Percentiles rank a stretch among this genome's conserved stretches.
phyloP scores from a whole-genome alignment of 192 early-diverging fungal species.

The Gamsiella multidivaricata region DNA sequence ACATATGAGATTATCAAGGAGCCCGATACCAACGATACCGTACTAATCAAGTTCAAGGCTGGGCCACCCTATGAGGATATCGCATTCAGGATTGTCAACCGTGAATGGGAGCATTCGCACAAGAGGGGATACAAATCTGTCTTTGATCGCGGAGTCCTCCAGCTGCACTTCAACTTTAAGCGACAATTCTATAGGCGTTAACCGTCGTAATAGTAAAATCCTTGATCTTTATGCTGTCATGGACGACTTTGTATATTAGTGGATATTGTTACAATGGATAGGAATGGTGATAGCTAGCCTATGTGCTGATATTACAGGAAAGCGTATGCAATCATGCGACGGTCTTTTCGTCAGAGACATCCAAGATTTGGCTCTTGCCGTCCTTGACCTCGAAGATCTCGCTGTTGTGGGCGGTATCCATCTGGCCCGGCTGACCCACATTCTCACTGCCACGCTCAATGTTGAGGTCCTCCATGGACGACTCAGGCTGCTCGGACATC shows the following conservation, averaged over 20 bases:
- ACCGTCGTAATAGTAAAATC: background rate
- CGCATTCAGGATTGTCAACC: conserved; percentile 95
- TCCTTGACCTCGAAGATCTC: background rate
- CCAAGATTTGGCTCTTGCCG: background rate
- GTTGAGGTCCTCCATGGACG: background rate
- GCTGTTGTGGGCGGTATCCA: background rate
- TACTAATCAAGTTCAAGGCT: conserved; percentile 89
- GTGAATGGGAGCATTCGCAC: conserved; percentile 96
- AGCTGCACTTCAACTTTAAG: conserved; percentile 88
- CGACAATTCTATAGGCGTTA: conserved; percentile 83
- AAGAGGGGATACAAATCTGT: conserved; percentile 84
- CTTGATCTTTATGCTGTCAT: background rate
- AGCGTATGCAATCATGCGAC: too few species aligned
- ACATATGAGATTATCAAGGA: conserved; percentile 88
- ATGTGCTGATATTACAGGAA: background rate
- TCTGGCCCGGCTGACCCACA: background rate
- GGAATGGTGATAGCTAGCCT: background rate
- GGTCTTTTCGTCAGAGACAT: background rate
- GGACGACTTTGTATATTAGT: background rate
- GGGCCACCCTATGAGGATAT: conserved; percentile 98
- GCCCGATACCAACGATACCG: conserved; percentile 80
- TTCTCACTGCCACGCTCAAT: background rate
- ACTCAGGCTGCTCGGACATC: background rate
- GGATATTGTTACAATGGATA: background rate
- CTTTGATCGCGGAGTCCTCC: conserved; percentile 85